Percentiles rank a stretch among this genome's conserved stretches.
These are phyloP conservation scores for Russula griseocarnosa DNA, from an alignment of 768 basidiomycete genomes.

Conservation along the genomic window DNA sequence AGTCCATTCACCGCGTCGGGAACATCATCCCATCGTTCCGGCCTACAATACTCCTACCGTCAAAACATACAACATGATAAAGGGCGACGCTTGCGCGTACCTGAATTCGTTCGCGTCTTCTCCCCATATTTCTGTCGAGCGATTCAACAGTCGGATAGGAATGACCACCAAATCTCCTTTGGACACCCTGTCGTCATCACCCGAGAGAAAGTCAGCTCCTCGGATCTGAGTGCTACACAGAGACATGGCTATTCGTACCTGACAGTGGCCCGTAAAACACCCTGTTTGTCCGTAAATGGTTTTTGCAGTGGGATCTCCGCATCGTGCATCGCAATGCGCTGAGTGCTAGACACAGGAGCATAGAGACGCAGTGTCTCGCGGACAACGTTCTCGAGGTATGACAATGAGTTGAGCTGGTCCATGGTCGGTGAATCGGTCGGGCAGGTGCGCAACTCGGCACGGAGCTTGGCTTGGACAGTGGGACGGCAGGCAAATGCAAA, in stretches of 20 bases:
- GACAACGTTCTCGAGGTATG: conserved; percentile 37
- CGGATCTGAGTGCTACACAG: too few species aligned
- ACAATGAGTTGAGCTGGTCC: conserved; percentile 34
- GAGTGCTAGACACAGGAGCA: conserved; percentile 29
- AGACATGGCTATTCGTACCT: conserved; percentile 13
- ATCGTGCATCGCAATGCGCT: conserved; percentile 31
- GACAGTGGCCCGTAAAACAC: conserved; percentile 18
- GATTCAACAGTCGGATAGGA: conserved; percentile 32
- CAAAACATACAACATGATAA: background rate
- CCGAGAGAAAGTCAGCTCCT: background rate
- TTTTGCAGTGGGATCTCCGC: conserved; percentile 34
- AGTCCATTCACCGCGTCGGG: conserved; percentile 19
- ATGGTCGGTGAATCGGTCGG: conserved; percentile 28
- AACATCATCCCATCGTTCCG: conserved; percentile 27
- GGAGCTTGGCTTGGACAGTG: conserved; percentile 35
- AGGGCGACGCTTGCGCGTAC: background rate
- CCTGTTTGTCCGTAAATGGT: conserved; percentile 28
- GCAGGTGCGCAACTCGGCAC: conserved; percentile 34
- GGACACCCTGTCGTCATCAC: conserved; percentile 9
- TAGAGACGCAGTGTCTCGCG: conserved; percentile 34
- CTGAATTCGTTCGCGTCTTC: conserved; percentile 35
- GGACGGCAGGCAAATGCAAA: conserved; percentile 34
- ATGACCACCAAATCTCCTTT: conserved; percentile 29
- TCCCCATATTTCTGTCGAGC: conserved; percentile 34
- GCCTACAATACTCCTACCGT: conserved; percentile 4